Evolutionary conservation across 1,284 basidiomycete species (phyloP).

Genomic region (Thecaphora thlaspeos): DNA sequence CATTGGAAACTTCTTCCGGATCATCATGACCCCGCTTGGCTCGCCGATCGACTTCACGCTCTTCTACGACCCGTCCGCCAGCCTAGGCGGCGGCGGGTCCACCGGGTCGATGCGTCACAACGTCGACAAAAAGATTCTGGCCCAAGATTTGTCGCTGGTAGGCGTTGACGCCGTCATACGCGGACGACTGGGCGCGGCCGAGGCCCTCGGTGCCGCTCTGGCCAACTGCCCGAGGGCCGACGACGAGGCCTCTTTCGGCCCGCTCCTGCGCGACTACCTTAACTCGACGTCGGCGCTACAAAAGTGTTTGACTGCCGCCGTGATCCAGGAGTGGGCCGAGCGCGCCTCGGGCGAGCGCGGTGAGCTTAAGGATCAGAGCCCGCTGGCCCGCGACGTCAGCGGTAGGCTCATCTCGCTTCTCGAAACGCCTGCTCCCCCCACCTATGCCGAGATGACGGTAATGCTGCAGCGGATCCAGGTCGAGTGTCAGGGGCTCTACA

Average conservation of each 20-base stretch:
- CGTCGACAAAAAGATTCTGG: conserved; percentile 92
- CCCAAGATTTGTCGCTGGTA: conserved; percentile 84
- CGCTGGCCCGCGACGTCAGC: conserved; percentile 61
- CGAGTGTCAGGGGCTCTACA: conserved; percentile 77
- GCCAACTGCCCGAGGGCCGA: conserved; percentile 66
- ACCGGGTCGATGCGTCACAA: conserved; percentile 66
- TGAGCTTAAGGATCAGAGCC: conserved; percentile 26
- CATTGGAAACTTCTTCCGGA: conserved; percentile 62
- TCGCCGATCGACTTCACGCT: conserved; percentile 71
- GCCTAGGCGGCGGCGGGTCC: conserved; percentile 13
- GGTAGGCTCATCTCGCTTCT: conserved; percentile 70
- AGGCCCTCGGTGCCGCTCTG: conserved; percentile 74
- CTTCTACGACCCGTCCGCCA: conserved; percentile 69
- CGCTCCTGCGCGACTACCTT: conserved; percentile 74
- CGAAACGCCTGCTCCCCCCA: conserved; percentile 70
- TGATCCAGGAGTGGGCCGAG: conserved; percentile 88
- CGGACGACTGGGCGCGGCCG: conserved; percentile 77
- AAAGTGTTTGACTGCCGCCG: conserved; percentile 76
- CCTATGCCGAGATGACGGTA: conserved; percentile 89
- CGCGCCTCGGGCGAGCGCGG: conserved; percentile 28
- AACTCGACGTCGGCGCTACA: conserved; percentile 87
- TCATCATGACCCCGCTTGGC: conserved; percentile 89
- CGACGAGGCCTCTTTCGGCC: conserved; percentile 56
- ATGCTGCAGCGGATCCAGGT: conserved; percentile 75
- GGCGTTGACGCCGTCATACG: conserved; percentile 76